Evolutionary conservation across 768 basidiomycete genomes (phyloP).

Genomic region (Pleurotus djamor): DNA sequence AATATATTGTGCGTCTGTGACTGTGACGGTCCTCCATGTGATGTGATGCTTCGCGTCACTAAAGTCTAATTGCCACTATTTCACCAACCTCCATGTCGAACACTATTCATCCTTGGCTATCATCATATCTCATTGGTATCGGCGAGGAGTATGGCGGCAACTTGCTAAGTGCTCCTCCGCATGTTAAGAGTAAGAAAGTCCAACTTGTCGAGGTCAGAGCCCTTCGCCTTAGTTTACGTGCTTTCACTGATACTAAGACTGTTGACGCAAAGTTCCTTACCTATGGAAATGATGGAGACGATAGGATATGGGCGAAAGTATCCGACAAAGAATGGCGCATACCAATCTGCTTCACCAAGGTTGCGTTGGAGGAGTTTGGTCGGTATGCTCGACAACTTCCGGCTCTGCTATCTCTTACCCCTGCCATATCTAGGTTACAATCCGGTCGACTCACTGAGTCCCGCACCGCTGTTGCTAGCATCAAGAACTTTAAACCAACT

Average conservation of each 20-base stretch:
- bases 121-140: constrained; percentile 43
- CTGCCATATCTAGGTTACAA: constrained; percentile 15
- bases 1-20: neutral
- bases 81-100: constrained; percentile 25
- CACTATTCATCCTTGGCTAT: constrained; percentile 54
- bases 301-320: constrained; percentile 58
- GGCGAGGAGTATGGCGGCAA: constrained; percentile 53
- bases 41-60: neutral
- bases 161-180: constrained; percentile 27
- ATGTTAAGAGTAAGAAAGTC: constrained; percentile 43
- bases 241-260: neutral
- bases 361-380: constrained; percentile 47
- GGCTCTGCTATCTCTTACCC: neutral
- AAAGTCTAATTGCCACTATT: neutral
- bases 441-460: constrained; percentile 38
- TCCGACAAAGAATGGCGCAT: constrained; percentile 56
- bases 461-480: constrained; percentile 42
- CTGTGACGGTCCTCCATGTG: neutral
- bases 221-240: neutral
- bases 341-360: constrained; percentile 51
- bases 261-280: constrained; percentile 49
- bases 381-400: constrained; percentile 15
- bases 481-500: constrained; percentile 49
- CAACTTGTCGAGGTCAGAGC: constrained; percentile 56
- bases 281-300: constrained; percentile 32